These are phyloP conservation scores for Melianthus villosus DNA, from an alignment of 441 rosid species.

Conservation along the genomic window DNA sequence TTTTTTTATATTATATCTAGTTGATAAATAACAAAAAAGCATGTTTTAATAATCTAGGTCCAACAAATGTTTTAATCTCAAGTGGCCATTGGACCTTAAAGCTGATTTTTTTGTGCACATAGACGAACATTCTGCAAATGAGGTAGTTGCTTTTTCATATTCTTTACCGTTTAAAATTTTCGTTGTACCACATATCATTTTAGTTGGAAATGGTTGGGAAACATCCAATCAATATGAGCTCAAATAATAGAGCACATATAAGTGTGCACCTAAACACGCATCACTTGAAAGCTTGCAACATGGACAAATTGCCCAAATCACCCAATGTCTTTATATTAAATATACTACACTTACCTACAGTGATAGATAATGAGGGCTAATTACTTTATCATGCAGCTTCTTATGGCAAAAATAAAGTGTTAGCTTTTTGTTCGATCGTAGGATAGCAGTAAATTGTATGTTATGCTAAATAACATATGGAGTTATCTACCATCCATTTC, in stretches of 20 bases:
- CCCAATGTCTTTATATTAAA: no score
- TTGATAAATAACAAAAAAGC: constrained; percentile 8
- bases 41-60: constrained; percentile 38
- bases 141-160: constrained; percentile 20
- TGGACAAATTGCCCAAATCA: neutral
- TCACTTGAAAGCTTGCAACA: neutral
- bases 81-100: constrained; percentile 55
- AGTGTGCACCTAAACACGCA: neutral
- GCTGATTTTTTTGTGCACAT: constrained; percentile 63
- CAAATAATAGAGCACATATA: no score
- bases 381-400: no score
- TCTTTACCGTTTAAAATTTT: neutral
- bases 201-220: neutral
- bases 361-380: no score
- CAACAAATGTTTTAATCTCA: constrained; percentile 43
- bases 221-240: neutral
- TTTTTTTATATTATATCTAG: constrained; percentile 2
- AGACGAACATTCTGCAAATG: constrained; percentile 24
- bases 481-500: no score
- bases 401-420: no score
- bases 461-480: no score
- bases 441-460: no score
- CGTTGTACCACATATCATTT: neutral
- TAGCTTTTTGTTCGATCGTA: no score
- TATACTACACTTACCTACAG: no score